These are phyloP conservation scores for Aspergillus asperescens DNA, from an alignment of 495 filamentous ascomycete species.

Conservation along the genomic window DNA sequence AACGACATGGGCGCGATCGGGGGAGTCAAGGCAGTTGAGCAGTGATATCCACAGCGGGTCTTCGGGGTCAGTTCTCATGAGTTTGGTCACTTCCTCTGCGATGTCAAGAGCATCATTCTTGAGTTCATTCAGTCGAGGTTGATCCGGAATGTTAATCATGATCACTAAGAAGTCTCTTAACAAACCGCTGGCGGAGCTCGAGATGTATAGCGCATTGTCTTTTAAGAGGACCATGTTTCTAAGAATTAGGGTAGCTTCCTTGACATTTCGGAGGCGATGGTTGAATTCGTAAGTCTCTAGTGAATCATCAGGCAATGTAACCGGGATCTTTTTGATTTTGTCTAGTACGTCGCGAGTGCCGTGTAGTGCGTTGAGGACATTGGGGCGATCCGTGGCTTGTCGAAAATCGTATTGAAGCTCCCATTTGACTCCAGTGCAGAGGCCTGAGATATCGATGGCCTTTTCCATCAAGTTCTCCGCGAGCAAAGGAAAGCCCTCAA, in stretches of 20 bases:
- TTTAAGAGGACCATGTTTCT: conserved; percentile 88
- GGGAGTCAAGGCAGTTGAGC: conserved; percentile 59
- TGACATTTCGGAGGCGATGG: conserved; percentile 66
- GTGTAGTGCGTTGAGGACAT: conserved; percentile 59
- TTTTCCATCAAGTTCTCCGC: conserved; percentile 85
- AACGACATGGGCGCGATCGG: conserved; percentile 81
- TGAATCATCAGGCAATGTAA: conserved; percentile 57
- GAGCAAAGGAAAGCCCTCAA: conserved; percentile 83
- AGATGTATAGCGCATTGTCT: conserved; percentile 81
- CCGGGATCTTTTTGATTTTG: conserved; percentile 53
- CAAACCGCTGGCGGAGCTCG: conserved; percentile 58
- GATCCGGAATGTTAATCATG: conserved; percentile 68
- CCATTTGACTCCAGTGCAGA: conserved; percentile 83
- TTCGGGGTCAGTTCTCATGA: conserved; percentile 60
- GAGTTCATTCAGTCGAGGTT: conserved; percentile 72
- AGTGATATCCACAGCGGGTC: conserved; percentile 78
- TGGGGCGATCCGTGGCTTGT: conserved; percentile 51
- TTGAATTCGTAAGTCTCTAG: conserved; percentile 69
- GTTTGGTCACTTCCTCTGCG: conserved; percentile 83
- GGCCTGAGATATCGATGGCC: conserved; percentile 61
- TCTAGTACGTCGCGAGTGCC: conserved; percentile 72
- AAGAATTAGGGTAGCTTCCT: conserved; percentile 80
- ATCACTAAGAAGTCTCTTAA: conserved; percentile 78
- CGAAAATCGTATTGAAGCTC: conserved; percentile 62
- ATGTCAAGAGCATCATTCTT: conserved; percentile 91